Evolutionary conservation across 345 rosid genomes (phyloP).

Genomic region (Kandelia obovata): DNA sequence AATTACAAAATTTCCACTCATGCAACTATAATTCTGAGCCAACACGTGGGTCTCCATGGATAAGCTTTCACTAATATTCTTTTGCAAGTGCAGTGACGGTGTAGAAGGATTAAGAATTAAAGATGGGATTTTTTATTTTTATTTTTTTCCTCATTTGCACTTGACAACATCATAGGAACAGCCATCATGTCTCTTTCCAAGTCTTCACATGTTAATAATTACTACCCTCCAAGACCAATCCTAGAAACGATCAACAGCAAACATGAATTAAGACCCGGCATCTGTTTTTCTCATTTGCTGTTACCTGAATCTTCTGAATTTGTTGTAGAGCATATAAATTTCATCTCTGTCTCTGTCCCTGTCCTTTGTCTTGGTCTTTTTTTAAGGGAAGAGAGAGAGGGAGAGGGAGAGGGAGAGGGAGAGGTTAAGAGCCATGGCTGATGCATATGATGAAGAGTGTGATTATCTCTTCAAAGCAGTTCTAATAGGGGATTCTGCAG

Average conservation of each 20-base stretch:
- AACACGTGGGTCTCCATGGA: slow-evolving; percentile 2
- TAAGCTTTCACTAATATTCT: background rate
- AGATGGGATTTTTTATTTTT: background rate
- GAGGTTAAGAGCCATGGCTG: slow-evolving; percentile 30
- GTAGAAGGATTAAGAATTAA: background rate
- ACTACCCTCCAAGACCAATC: slow-evolving; percentile 9
- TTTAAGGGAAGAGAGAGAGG: too few species aligned
- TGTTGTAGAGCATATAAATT: too few species aligned
- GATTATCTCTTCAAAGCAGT: slow-evolving; percentile 87
- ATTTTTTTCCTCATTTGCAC: background rate
- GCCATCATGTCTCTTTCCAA: slow-evolving; percentile 15
- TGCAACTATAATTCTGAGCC: background rate
- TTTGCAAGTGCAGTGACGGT: background rate
- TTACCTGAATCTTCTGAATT: background rate
- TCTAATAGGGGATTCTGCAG: slow-evolving; percentile 74
- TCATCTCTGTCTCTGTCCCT: too few species aligned
- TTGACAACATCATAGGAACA: slow-evolving; percentile 19
- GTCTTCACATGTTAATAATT: slow-evolving; percentile 14
- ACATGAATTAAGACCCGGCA: background rate
- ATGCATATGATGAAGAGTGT: slow-evolving; percentile 71
- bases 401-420: background rate
- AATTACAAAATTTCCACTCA: slow-evolving; percentile 3
- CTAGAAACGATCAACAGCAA: background rate
- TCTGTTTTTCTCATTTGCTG: background rate
- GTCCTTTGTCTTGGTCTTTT: too few species aligned